Evolutionary conservation across 2,329 filamentous ascomycete genomes (phyloP).

Genomic region (Cytospora piceicola): DNA sequence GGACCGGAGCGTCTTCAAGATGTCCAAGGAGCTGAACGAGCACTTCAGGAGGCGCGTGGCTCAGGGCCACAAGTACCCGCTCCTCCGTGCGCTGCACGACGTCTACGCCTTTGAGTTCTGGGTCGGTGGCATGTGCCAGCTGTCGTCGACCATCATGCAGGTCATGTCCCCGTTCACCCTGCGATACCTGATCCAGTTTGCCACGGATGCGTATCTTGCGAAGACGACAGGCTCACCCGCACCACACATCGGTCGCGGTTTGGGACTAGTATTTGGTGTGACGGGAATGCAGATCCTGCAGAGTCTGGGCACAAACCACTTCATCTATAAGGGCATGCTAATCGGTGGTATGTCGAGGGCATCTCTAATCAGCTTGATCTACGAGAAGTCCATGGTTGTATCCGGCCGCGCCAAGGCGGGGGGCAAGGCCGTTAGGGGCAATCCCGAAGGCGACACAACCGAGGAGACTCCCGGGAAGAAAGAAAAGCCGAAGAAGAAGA

Average conservation of each 20-base stretch:
- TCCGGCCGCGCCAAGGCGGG: constrained; percentile 88
- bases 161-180: constrained; percentile 85
- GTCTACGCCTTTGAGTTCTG: constrained; percentile 85
- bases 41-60: constrained; percentile 72
- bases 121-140: constrained; percentile 77
- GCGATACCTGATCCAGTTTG: constrained; percentile 84
- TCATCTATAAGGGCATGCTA: constrained; percentile 91
- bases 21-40: constrained; percentile 67
- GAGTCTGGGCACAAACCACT: constrained; percentile 83
- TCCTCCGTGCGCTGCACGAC: constrained; percentile 83
- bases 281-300: constrained; percentile 84
- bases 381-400: constrained; percentile 88
- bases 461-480: constrained; percentile 49
- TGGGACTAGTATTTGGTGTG: constrained; percentile 84
- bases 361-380: constrained; percentile 83
- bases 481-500: constrained; percentile 37
- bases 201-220: constrained; percentile 76
- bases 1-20: constrained; percentile 69
- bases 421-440: constrained; percentile 48
- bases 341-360: constrained; percentile 83
- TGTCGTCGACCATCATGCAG: constrained; percentile 74
- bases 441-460: constrained; percentile 45
- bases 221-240: constrained; percentile 51
- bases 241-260: constrained; percentile 73
- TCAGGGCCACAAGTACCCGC: constrained; percentile 70